phyloP scores from a whole-genome alignment of 345 rosid species.

The Psidium friedrichsthalianum region DNA sequence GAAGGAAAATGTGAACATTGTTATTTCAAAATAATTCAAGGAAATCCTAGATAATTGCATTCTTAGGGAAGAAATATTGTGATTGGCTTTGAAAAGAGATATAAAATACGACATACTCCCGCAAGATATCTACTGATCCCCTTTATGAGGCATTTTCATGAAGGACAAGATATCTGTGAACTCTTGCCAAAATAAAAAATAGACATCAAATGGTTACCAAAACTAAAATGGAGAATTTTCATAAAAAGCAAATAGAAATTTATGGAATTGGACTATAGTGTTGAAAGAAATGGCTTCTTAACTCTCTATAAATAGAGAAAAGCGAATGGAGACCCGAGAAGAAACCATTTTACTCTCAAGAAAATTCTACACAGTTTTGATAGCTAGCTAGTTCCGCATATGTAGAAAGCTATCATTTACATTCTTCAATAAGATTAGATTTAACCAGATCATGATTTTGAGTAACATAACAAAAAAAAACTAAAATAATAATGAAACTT shows the following conservation, averaged over 20 bases:
- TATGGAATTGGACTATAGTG: neutral
- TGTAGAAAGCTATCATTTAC: too few relatives aligned
- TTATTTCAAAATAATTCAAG: neutral
- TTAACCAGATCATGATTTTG: too few relatives aligned
- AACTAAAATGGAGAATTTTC: neutral
- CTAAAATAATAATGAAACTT: too few relatives aligned
- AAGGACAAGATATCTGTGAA: neutral
- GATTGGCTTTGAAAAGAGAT: neutral
- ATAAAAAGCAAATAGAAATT: neutral
- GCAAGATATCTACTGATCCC: neutral
- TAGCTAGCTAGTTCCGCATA: too few relatives aligned
- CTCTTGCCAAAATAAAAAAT: neutral
- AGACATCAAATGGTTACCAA: neutral
- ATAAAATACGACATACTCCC: rapidly evolving
- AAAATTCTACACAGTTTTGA: neutral
- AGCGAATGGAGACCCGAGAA: neutral
- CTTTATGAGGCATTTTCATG: neutral
- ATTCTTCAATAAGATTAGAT: too few relatives aligned
- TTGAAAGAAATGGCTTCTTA: neutral
- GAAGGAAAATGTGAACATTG: neutral
- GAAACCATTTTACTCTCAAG: neutral
- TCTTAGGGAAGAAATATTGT: rapidly evolving
- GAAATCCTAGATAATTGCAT: neutral
- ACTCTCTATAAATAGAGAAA: neutral
- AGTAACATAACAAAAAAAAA: too few relatives aligned